Evolutionary conservation across 345 rosid genomes (phyloP), one percentile per base, ranked within the genome.

Genomic region (Salix udensis): DNA sequence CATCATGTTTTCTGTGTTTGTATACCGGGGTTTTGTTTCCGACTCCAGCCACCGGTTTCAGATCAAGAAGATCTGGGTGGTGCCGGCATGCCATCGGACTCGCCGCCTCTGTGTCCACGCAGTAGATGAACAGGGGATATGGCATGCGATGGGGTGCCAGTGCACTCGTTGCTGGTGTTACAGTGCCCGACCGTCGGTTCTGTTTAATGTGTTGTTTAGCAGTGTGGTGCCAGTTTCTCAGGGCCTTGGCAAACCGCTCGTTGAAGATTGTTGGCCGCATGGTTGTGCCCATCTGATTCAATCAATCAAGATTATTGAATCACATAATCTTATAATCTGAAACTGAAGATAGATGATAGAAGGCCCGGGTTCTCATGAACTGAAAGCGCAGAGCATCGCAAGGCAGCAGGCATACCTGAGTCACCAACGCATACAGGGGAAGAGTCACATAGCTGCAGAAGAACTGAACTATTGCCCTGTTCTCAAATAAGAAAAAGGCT

Each of bases 361-460:
- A 44, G 48, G 48, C 48, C 12, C 15, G 14, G 14, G 14, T 8
- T 11, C 48, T 13, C 34, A 26, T 13, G 1, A 28, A 58, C 2
- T 24, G 16, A 6, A 39, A 4, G 44, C 15, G 4, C 26, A 1
- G 64, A 2, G 19, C 24, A 18, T 18, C 6, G 26, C 44, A 9
- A 40, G 44, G 46, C 46, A 42, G 46, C 14, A 42, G 3, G 64
- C 18, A 31, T 68, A 94, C 98, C 91, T 94, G 98, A 19, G 98
- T 95, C 60, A 95, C 98, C 30, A 95, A 78, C 39, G 98, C 99
- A 75, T 96, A 93, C 18, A 96, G 90, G 66, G 99, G 98, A 75
- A 96, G 88, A 23, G 97, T 93, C 80, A 95, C 92, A 72, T 95
- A 95, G 76, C 99, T 96, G 89, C 99, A 96, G 28, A 93, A 58